Conservation (phyloP, 1,139 yeast species). For the Sugiyamaella castrensis region DNA sequence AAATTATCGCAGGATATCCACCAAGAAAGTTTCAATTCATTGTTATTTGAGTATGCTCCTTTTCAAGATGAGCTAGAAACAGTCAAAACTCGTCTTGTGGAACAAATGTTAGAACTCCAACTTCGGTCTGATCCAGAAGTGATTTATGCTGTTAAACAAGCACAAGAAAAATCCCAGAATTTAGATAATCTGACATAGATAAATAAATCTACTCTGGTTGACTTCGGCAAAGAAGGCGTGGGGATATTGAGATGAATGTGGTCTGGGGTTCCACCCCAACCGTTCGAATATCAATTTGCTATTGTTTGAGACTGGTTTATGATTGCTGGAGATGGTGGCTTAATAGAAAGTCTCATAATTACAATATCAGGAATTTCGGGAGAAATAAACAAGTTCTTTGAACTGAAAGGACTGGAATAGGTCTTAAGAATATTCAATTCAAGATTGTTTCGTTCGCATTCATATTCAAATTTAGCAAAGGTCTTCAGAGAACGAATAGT, state of each 20-base stretch:
- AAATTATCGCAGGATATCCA: constrained; percentile 10
- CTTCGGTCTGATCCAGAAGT: constrained; percentile 25
- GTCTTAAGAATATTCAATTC: constrained; percentile 33
- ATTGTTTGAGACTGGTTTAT: too few relatives aligned
- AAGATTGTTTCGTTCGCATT: constrained; percentile 34
- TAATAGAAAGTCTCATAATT: constrained; percentile 14
- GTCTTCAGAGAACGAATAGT: constrained; percentile 68
- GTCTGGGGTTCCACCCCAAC: too few relatives aligned
- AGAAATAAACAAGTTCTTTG: constrained; percentile 22
- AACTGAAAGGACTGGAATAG: constrained; percentile 23
- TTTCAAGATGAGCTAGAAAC: constrained; percentile 11
- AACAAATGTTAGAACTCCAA: constrained; percentile 18
- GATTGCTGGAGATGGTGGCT: too few relatives aligned
- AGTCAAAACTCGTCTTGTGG: constrained; percentile 12
- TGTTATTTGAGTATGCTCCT: constrained; percentile 19
- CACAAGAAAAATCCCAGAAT: not conserved
- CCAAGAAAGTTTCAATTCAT: constrained; percentile 13
- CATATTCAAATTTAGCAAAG: constrained; percentile 49
- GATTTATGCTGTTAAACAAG: constrained; percentile 16
- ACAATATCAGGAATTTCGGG: constrained; percentile 25
- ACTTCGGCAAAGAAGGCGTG: too few relatives aligned
- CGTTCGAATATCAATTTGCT: too few relatives aligned
- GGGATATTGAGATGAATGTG: too few relatives aligned
- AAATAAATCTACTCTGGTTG: not conserved
- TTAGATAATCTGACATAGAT: not conserved